Evolutionary conservation across 176 grass and related monocot species (phyloP), one percentile per base, ranked within the genome.

Genomic region (Saccharum officinarum): DNA sequence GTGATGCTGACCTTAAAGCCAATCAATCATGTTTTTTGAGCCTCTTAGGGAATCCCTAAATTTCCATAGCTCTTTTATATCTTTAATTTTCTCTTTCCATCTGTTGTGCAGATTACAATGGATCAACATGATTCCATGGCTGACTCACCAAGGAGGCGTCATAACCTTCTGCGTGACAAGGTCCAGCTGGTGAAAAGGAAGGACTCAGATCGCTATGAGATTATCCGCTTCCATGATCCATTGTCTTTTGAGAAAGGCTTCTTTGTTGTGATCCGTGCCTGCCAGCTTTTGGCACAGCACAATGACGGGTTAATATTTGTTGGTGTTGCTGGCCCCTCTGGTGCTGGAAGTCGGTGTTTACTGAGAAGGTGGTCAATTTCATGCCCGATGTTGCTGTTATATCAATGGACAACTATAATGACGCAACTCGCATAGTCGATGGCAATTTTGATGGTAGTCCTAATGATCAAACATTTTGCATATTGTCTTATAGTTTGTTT

Each of bases 351-450:
- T 92, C 89, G 1, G 93, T 95, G 46, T 98, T 98, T 83, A 95
- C 96, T 45, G 93, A 98, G 80, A 98, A 95, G 83, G 89, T 98
- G 36, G 80, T 95, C 17, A 94, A 95, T 94, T 95, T 98, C 87
- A 91, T 95, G 91, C 93, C 93, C 3, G 90, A 76, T 71, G 92
- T 98, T 64, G 93, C 83, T 77, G 87, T 94, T 28, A 94, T 98
- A 94, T 95, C 96, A 22, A 98, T 98, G 96, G 96, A 98, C 82
- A 95, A 95, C 86, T 98, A 98, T 67, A 95, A 95, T 79, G 96
- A 98, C 75, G 80, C 88, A 6, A 95, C 91, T 71, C 91, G 91
- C 61, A 92, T 98, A 63, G 89, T 98, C 4, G 96, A 98, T 44
- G 96, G 93, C 54, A 98, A 98, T 85, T 98, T 98, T 80, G 96